A percentile compares a stretch with the other conserved stretches of the same genome.
phyloP scores from a whole-genome alignment of 2,329 filamentous ascomycete genomes.

The Xylaria sp. region DNA sequence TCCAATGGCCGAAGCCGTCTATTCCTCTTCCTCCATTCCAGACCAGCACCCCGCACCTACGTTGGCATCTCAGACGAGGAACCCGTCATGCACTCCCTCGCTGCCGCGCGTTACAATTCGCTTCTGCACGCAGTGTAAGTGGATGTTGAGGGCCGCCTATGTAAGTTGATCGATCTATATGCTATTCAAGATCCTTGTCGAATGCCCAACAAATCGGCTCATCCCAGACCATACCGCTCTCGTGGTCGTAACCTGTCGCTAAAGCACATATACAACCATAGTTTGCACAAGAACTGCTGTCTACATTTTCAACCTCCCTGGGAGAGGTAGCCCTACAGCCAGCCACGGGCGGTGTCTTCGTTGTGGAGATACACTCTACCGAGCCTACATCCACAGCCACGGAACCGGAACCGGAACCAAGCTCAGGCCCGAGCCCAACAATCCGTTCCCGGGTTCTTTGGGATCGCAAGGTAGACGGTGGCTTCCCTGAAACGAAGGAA shows the following conservation, averaged over 20 bases:
- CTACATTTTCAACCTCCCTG: constrained; percentile 82
- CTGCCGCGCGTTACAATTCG: constrained; percentile 83
- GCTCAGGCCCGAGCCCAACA: constrained; percentile 49
- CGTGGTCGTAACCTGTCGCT: not conserved
- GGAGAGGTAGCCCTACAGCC: constrained; percentile 90
- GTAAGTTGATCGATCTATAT: constrained; percentile 55
- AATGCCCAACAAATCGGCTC: not conserved
- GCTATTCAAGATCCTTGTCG: not conserved
- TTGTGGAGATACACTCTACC: constrained; percentile 66
- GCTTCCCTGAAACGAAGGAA: constrained; percentile 93
- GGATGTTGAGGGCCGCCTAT: constrained; percentile 87
- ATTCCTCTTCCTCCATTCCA: constrained; percentile 17
- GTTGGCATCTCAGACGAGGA: not conserved
- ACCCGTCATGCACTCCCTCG: constrained; percentile 34
- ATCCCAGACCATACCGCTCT: not conserved
- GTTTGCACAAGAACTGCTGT: constrained; percentile 94
- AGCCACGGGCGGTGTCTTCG: constrained; percentile 81
- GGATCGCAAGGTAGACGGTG: constrained; percentile 85
- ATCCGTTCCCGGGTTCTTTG: constrained; percentile 65
- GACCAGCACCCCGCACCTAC: constrained; percentile 25
- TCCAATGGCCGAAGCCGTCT: constrained; percentile 34
- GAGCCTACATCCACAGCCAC: constrained; percentile 20
- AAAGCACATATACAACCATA: constrained; percentile 44
- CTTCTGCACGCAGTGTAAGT: constrained; percentile 93
- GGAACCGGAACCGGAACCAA: constrained; percentile 6